Evolutionary conservation across 2,329 filamentous ascomycete species (phyloP).

Genomic region (Coniochaeta sp.): DNA sequence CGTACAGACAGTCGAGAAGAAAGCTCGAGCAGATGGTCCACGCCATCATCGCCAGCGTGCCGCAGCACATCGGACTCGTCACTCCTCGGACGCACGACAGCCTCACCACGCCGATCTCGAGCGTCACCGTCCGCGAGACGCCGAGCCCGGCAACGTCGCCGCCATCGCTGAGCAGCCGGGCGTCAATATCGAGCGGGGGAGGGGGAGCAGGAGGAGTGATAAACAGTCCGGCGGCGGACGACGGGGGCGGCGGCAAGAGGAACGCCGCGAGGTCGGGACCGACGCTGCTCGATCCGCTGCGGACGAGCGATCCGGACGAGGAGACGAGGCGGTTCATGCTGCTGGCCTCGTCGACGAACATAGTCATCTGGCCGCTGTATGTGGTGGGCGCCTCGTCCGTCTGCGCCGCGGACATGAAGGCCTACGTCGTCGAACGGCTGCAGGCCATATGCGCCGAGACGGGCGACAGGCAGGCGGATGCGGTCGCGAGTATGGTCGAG

Average conservation of each 20-base stretch:
- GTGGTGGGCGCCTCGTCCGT: constrained; percentile 39
- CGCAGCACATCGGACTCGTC: constrained; percentile 42
- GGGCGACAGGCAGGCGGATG: constrained; percentile 35
- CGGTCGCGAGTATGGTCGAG: constrained; percentile 33
- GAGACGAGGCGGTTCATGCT: constrained; percentile 39
- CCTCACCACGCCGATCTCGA: constrained; percentile 15
- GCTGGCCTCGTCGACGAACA: constrained; percentile 38
- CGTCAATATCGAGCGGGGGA: constrained; percentile 9
- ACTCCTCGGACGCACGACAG: constrained; percentile 27
- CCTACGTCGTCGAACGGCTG: constrained; percentile 37
- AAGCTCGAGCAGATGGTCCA: constrained; percentile 31
- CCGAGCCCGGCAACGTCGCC: constrained; percentile 20
- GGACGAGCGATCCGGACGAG: constrained; percentile 23
- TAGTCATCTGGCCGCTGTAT: constrained; percentile 43
- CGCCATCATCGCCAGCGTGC: constrained; percentile 37
- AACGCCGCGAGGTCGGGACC: constrained; percentile 17
- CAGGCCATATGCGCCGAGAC: constrained; percentile 37
- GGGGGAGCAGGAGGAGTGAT: too few species aligned
- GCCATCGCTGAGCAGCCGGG: constrained; percentile 7
- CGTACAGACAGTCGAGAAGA: constrained; percentile 26
- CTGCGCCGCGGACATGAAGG: constrained; percentile 30
- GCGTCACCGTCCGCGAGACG: constrained; percentile 21
- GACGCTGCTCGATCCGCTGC: constrained; percentile 32
- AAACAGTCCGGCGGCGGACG: not conserved
- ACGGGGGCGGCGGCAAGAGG: constrained; percentile 3